Conservation (phyloP, 225 moss, liverwort and hornwort genomes). For the Pseudisothecium myosuroides region DNA sequence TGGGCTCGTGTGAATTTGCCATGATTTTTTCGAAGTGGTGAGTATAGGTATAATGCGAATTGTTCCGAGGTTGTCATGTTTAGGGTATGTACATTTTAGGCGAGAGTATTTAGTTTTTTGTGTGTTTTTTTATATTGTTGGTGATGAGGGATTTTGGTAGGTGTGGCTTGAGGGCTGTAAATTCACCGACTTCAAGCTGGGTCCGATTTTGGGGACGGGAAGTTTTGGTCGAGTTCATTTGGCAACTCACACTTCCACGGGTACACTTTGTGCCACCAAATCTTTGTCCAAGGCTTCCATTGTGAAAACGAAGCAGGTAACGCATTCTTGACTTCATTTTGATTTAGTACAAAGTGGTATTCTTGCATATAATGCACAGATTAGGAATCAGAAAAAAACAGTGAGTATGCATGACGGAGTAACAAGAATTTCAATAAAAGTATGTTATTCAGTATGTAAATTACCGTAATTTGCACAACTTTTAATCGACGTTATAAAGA, state of each 20-base stretch:
- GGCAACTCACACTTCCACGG: slow-evolving; percentile 57
- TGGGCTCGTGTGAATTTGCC: not conserved
- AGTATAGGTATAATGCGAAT: too few species aligned
- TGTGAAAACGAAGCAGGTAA: slow-evolving; percentile 76
- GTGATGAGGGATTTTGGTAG: slow-evolving; percentile 8
- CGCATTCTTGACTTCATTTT: not conserved
- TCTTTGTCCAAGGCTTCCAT: slow-evolving; percentile 88
- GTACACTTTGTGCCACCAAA: slow-evolving; percentile 69
- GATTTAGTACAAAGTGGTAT: too few species aligned
- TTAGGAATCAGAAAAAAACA: not conserved
- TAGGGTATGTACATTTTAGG: not conserved
- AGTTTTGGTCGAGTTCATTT: slow-evolving; percentile 87
- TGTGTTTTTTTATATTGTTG: not conserved
- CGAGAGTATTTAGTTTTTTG: not conserved
- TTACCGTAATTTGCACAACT: not conserved
- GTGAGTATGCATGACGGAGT: not conserved
- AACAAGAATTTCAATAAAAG: not conserved
- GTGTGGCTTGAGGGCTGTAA: slow-evolving; percentile 75
- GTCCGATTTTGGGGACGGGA: slow-evolving; percentile 83
- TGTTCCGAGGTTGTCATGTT: not conserved
- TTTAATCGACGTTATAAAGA: not conserved
- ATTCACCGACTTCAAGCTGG: slow-evolving; percentile 69
- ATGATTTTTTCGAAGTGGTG: not conserved
- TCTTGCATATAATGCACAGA: not conserved
- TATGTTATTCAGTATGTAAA: too few species aligned